Base-by-base conservation (phyloP, 176 grass and related monocot species). In the Cenchrus purpureus region DNA sequence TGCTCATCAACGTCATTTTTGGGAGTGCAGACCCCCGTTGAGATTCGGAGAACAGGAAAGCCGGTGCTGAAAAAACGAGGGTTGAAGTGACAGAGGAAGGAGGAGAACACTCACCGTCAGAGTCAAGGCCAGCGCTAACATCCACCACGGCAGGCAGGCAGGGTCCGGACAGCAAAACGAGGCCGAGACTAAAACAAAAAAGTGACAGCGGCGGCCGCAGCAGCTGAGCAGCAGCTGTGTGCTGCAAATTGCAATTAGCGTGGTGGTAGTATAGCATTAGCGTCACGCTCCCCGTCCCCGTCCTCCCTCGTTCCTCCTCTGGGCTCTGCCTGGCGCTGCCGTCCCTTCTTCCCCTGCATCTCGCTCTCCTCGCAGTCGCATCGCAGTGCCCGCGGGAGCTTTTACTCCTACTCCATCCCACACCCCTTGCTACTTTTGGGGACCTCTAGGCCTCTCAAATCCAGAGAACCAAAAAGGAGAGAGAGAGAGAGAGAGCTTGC, bases 401-500 rank as follows among this genome's bases (percentile, higher is more conserved):
- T 84, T 79, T 78, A 67, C 69, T 77, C 15, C 72, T 63, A 4
- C 78, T 51, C 19, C 84, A 12, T 14, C 31, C 7, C 28, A 25
- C 25, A 25, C 29, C 59, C 43, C 55, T 63, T 55, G 82, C 71
- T 81, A 48, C 83, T 82, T 72, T 78, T 72, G 83, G 77, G 77
- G 77, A 85, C 87, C 68, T 89, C 87, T 29, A 77, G 86, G 43
- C 71, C 54, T 86, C 88, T 86, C 87, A 63, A 90, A 86, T 90
- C 88, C 79, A 86, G 83, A 78, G 83, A 77, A 61, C 16, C 29
- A 51, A 51, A 75, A 78, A 62, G 34, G 19, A 76, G 54, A 32
- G 58, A 61, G 58, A 72, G 44, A 50, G 68, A 13, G 22, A 12
- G 37, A 70, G 72, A 12, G n/a, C 28, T 66, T 71, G 75, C 57